These are phyloP conservation scores for Mycena galopus DNA, from an alignment of 768 basidiomycete genomes.

Conservation along the genomic window DNA sequence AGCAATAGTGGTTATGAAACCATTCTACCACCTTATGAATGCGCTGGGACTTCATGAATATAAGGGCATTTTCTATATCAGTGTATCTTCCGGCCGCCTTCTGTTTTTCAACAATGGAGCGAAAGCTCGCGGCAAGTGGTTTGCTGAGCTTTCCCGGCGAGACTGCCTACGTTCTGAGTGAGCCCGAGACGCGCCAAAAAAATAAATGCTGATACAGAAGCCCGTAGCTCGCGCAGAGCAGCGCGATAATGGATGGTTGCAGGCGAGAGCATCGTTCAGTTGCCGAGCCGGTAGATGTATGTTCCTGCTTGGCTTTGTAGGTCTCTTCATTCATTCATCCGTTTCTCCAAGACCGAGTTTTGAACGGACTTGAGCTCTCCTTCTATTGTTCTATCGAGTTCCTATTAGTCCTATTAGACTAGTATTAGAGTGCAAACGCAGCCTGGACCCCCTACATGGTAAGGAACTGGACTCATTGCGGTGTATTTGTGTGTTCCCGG, in stretches of 20 bases:
- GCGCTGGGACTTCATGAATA: slow-evolving; percentile 81
- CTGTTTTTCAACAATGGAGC: slow-evolving; percentile 64
- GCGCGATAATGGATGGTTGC: slow-evolving; percentile 60
- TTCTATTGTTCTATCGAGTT: too few species aligned
- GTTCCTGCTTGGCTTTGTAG: background rate
- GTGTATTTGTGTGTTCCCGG: background rate
- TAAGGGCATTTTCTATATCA: slow-evolving; percentile 70
- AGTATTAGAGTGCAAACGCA: too few species aligned
- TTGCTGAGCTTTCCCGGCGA: slow-evolving; percentile 54
- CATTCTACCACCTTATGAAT: slow-evolving; percentile 74
- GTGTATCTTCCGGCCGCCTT: slow-evolving; percentile 39
- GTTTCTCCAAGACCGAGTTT: too few species aligned
- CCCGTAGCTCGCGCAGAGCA: slow-evolving; percentile 67
- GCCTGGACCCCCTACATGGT: background rate
- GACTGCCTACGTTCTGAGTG: slow-evolving; percentile 42
- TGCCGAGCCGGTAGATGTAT: background rate
- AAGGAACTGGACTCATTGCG: background rate
- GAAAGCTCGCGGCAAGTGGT: slow-evolving; percentile 63
- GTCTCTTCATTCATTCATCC: too few species aligned
- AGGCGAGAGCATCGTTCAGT: slow-evolving; percentile 46
- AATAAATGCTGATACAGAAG: slow-evolving; percentile 54
- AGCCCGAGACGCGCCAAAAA: background rate
- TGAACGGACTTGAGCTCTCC: too few species aligned
- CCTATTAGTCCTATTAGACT: background rate
- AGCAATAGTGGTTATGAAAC: background rate